Conservation (phyloP, 1,284 basidiomycete species). For the Austroboletus novae-zelandiae region DNA sequence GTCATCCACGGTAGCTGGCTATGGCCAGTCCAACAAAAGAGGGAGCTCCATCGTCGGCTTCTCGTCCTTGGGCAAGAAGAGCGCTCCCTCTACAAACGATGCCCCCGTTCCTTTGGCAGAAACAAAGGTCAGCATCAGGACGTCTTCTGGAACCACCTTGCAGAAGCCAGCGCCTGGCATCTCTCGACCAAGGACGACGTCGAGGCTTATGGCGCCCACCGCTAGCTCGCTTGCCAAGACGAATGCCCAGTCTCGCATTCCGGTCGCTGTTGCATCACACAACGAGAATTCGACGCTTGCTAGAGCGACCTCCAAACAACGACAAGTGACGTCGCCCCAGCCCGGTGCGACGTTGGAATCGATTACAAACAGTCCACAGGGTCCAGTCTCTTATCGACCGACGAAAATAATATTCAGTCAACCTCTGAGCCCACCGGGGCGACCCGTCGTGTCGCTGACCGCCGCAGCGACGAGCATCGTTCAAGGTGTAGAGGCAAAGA, state of each 20-base stretch:
- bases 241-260: slow-evolving; percentile 22
- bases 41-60: slow-evolving; percentile 30
- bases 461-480: slow-evolving; percentile 31
- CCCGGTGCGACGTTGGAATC: slow-evolving; percentile 31
- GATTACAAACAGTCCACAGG: slow-evolving; percentile 44
- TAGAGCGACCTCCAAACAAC: slow-evolving; percentile 20
- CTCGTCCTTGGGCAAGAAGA: slow-evolving; percentile 36
- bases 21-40: slow-evolving; percentile 16
- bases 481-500: neutral
- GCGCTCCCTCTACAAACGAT: slow-evolving; percentile 4
- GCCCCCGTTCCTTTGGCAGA: slow-evolving; percentile 32
- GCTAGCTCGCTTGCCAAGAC: slow-evolving; percentile 73
- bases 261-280: slow-evolving; percentile 6
- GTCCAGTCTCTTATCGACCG: slow-evolving; percentile 20
- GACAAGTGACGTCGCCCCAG: slow-evolving; percentile 19
- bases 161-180: slow-evolving; percentile 14
- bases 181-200: slow-evolving; percentile 34
- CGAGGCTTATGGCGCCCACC: slow-evolving; percentile 68
- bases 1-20: slow-evolving; percentile 23
- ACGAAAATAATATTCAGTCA: slow-evolving; percentile 56
- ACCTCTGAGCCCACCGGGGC: slow-evolving; percentile 40
- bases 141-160: slow-evolving; percentile 9
- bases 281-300: slow-evolving; percentile 14
- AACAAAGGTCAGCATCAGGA: slow-evolving; percentile 25
- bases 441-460: slow-evolving; percentile 29